Conservation (phyloP, 164 flowering plant species). For the Cinnamomum micranthum region DNA sequence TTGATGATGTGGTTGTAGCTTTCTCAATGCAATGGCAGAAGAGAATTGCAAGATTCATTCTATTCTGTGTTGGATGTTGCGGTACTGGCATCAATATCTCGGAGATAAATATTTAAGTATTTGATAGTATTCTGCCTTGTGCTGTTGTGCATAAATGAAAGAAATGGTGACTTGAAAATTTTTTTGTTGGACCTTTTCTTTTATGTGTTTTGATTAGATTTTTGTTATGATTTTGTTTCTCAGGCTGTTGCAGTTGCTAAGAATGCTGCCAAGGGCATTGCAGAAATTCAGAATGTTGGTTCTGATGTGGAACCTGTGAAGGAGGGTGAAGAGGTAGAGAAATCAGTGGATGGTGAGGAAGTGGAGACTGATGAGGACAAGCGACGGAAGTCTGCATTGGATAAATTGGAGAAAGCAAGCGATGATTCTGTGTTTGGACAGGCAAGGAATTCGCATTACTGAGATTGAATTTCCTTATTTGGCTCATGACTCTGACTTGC, state of each 20-base stretch:
- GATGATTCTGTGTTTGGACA: conserved; percentile 86
- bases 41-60: no score
- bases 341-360: conserved; percentile 23
- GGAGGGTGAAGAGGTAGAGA: conserved; percentile 28
- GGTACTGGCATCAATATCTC: background rate
- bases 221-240: conserved; percentile 10
- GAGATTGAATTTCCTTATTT: background rate
- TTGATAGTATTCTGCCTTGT: background rate
- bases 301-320: conserved; percentile 54
- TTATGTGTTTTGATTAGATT: background rate
- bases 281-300: conserved; percentile 41
- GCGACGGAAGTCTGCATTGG: conserved; percentile 58
- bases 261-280: conserved; percentile 74
- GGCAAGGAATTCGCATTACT: conserved; percentile 41
- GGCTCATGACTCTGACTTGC: no score
- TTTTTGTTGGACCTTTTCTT: background rate
- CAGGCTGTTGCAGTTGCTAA: conserved; percentile 83
- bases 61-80: no score
- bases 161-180: background rate
- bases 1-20: background rate
- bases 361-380: conserved; percentile 54
- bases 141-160: background rate
- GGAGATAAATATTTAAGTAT: background rate
- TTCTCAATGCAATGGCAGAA: no score
- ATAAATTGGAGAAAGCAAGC: conserved; percentile 85